Evolutionary conservation across 108 stramenopile genomes (phyloP).

Genomic region (Epithemia pelagica): DNA sequence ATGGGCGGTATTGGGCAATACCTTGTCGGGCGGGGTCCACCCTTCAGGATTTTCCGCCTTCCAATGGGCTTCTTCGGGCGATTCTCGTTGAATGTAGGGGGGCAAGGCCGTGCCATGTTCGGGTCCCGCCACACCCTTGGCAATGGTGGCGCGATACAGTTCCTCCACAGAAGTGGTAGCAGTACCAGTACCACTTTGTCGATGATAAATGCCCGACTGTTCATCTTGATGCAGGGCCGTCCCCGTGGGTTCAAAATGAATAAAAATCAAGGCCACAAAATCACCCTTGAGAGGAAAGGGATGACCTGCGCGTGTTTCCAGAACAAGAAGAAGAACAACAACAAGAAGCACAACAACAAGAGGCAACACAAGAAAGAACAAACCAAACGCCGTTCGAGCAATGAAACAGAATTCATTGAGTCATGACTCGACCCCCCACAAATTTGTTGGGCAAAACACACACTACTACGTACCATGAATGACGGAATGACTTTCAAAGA

Average conservation of each 20-base stretch:
- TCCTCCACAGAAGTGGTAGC: conserved; percentile 31
- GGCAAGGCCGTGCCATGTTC: conserved; percentile 31
- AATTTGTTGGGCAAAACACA: too few species aligned
- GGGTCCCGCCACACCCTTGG: conserved; percentile 20
- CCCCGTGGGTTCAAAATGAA: conserved; percentile 80
- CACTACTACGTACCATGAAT: conserved; percentile 34
- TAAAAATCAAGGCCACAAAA: conserved; percentile 80
- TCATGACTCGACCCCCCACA: too few species aligned
- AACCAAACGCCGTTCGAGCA: too few species aligned
- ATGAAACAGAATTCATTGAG: too few species aligned
- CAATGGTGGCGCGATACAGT: conserved; percentile 26
- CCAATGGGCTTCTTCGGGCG: conserved; percentile 48
- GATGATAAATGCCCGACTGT: not conserved
- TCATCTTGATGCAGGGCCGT: conserved; percentile 66
- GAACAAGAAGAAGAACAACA: too few species aligned
- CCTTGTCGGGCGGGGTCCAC: conserved; percentile 28
- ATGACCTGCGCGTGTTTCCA: too few species aligned
- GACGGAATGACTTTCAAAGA: conserved; percentile 43
- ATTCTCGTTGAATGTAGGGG: conserved; percentile 38
- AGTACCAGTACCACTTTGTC: conserved; percentile 30
- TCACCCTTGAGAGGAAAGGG: conserved; percentile 83
- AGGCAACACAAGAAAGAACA: too few species aligned
- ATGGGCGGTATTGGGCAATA: conserved; percentile 41
- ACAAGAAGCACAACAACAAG: too few species aligned
- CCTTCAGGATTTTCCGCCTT: conserved; percentile 33